A percentile compares a stretch with the other conserved stretches of the same genome.
These are phyloP conservation scores for Rhododendron molle DNA, from an alignment of 148 eudicot species.

Conservation along the genomic window DNA sequence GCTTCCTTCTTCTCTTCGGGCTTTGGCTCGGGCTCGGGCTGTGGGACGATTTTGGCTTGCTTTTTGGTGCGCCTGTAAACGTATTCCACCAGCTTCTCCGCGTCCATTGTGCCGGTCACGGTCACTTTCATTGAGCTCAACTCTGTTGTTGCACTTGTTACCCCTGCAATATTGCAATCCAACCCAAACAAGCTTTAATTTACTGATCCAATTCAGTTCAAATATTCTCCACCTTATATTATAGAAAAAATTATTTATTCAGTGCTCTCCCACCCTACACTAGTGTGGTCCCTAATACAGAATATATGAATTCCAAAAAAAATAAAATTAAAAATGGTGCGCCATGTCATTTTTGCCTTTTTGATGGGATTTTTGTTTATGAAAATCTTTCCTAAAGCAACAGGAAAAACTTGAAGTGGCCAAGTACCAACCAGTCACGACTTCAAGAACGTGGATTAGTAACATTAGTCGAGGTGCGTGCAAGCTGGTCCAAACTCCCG, in stretches of 20 bases:
- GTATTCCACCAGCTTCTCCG: slow-evolving; percentile 62
- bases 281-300: too few relatives aligned
- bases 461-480: too few relatives aligned
- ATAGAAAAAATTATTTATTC: too few relatives aligned
- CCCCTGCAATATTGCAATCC: slow-evolving; percentile 48
- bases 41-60: slow-evolving; percentile 75
- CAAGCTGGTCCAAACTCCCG: too few relatives aligned
- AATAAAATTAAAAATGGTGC: too few relatives aligned
- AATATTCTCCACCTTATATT: neutral
- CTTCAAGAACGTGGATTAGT: too few relatives aligned
- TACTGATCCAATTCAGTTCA: neutral
- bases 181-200: neutral
- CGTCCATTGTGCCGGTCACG: slow-evolving; percentile 91
- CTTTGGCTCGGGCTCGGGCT: slow-evolving; percentile 56
- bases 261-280: too few relatives aligned
- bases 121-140: slow-evolving; percentile 63
- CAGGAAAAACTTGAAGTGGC: neutral
- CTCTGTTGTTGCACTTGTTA: slow-evolving; percentile 73
- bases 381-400: neutral
- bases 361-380: too few relatives aligned
- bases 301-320: too few relatives aligned
- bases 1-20: slow-evolving; percentile 29
- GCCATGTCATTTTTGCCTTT: too few relatives aligned
- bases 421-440: neutral
- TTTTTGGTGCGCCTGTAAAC: slow-evolving; percentile 83